Evolutionary conservation across 345 rosid species (phyloP).

Genomic region (Trapa bicornis): DNA sequence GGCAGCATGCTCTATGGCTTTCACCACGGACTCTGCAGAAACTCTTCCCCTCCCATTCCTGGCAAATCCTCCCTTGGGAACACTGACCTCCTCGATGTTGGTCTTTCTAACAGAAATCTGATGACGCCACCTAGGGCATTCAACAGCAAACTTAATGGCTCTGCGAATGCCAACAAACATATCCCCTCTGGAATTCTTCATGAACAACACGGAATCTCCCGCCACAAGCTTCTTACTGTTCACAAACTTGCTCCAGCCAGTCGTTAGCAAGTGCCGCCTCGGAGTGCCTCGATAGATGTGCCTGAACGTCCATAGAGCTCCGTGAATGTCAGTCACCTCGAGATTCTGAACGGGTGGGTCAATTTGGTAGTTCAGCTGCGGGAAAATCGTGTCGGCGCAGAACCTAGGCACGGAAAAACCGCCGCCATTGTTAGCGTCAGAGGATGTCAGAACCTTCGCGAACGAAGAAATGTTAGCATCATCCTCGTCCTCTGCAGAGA

Average conservation of each 20-base stretch:
- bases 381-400: conserved; percentile 82
- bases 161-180: conserved; percentile 69
- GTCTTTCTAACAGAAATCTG: conserved; percentile 11
- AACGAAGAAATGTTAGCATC: conserved; percentile 35
- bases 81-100: conserved; percentile 10
- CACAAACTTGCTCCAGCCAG: conserved; percentile 96
- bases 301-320: conserved; percentile 60
- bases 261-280: conserved; percentile 71
- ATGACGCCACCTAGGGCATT: conserved; percentile 38
- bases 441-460: conserved; percentile 68
- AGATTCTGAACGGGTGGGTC: conserved; percentile 83
- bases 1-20: conserved; percentile 43
- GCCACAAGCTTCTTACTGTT: conserved; percentile 77
- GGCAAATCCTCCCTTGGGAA: conserved; percentile 10
- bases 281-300: conserved; percentile 91
- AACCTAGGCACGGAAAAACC: conserved; percentile 92
- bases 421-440: conserved; percentile 94
- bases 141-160: conserved; percentile 17
- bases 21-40: conserved; percentile 37
- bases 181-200: conserved; percentile 42
- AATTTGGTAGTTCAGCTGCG: conserved; percentile 54
- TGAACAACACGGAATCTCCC: conserved; percentile 77
- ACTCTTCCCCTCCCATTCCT: conserved; percentile 37
- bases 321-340: conserved; percentile 55
- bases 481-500: conserved; percentile 9